phyloP scores from a whole-genome alignment of 495 filamentous ascomycete species.

The Tirmania nivea region DNA sequence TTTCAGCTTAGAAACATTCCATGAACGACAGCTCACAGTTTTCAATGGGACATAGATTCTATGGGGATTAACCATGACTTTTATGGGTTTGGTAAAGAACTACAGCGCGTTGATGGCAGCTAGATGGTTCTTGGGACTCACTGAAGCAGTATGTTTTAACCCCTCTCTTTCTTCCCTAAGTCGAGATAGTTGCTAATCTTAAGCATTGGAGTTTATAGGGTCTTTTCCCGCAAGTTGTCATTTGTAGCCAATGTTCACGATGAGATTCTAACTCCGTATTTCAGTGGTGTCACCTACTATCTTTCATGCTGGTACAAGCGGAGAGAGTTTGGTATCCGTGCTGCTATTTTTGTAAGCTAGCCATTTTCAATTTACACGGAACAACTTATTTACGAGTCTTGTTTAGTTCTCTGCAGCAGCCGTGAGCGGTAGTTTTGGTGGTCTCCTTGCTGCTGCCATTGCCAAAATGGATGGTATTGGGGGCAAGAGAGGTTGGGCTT shows the following conservation, averaged over 20 bases:
- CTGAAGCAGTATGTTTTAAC: constrained; percentile 42
- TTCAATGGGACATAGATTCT: constrained; percentile 5
- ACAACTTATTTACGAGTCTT: neutral
- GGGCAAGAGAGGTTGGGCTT: constrained; percentile 49
- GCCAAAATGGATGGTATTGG: constrained; percentile 49
- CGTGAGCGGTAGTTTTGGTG: constrained; percentile 67
- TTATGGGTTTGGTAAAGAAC: constrained; percentile 63
- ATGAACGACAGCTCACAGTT: neutral
- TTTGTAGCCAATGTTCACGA: neutral
- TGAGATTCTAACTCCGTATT: neutral
- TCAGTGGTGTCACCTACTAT: constrained; percentile 58
- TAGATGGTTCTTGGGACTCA: constrained; percentile 65
- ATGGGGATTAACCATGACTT: constrained; percentile 62
- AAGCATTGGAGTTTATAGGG: constrained; percentile 1
- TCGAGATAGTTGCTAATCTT: constrained; percentile 2
- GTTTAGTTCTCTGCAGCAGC: constrained; percentile 55
- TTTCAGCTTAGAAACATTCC: neutral
- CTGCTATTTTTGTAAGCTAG: constrained; percentile 48
- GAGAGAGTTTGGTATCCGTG: constrained; percentile 51
- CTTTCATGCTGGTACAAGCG: constrained; percentile 75
- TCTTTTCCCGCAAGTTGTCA: constrained; percentile 10
- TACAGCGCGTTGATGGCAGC: constrained; percentile 62
- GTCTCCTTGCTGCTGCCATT: constrained; percentile 59
- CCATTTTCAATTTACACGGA: neutral
- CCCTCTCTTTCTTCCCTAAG: constrained; percentile 16